These are phyloP conservation scores for Irpex rosettiformis DNA, from an alignment of 1,284 basidiomycete species.

Conservation along the genomic window DNA sequence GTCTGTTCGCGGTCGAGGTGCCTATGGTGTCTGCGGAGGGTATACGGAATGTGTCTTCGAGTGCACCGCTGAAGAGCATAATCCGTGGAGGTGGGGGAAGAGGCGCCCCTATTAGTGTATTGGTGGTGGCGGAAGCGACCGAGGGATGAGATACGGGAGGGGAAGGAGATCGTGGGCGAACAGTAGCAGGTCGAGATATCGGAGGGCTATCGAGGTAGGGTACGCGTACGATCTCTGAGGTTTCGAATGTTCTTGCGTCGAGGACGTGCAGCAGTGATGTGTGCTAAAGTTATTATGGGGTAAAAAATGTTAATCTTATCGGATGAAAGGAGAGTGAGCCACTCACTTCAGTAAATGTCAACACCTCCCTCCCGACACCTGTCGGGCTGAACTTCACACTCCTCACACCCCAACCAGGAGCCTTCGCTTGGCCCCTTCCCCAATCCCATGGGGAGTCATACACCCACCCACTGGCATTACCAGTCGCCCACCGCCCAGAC, in stretches of 20 bases:
- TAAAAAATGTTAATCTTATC: background rate
- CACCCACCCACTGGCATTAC: slow-evolving; percentile 46
- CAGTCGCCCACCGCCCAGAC: slow-evolving; percentile 35
- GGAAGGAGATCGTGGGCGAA: slow-evolving; percentile 25
- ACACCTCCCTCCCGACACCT: slow-evolving; percentile 55
- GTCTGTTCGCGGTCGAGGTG: slow-evolving; percentile 1
- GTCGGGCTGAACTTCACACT: slow-evolving; percentile 72
- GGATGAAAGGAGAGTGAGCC: background rate
- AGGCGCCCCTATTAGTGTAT: too few species aligned
- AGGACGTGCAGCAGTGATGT: slow-evolving; percentile 72
- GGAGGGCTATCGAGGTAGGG: slow-evolving; percentile 37
- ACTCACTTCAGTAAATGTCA: slow-evolving; percentile 82
- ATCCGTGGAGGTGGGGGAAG: slow-evolving; percentile 33
- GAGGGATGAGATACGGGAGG: slow-evolving; percentile 18
- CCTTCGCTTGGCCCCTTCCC: slow-evolving; percentile 46
- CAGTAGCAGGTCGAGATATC: slow-evolving; percentile 19
- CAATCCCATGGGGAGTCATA: slow-evolving; percentile 66
- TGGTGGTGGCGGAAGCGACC: slow-evolving; percentile 6
- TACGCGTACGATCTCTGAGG: slow-evolving; percentile 65
- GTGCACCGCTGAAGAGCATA: slow-evolving; percentile 39
- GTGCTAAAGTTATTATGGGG: slow-evolving; percentile 46
- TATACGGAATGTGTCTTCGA: slow-evolving; percentile 57
- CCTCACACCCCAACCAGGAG: slow-evolving; percentile 75
- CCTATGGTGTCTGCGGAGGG: slow-evolving; percentile 25
- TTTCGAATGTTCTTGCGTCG: slow-evolving; percentile 78